phyloP scores from a whole-genome alignment of 352 stramenopile genomes.

The Globisporangium ultimum region DNA sequence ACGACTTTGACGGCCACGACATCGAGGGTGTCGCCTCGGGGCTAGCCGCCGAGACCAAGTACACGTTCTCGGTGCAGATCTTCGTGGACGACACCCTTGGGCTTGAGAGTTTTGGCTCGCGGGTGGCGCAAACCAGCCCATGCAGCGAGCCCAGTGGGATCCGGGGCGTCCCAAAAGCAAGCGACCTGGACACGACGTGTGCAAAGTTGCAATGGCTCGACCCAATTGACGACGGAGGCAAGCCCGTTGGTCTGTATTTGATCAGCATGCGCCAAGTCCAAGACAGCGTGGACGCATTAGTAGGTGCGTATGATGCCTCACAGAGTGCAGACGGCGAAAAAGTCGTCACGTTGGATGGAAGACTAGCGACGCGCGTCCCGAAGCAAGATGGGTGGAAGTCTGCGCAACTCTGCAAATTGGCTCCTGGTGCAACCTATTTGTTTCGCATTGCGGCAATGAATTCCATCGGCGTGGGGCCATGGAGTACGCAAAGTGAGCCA shows the following conservation, averaged over 20 bases:
- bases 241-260: conserved; percentile 38
- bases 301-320: conserved; percentile 10
- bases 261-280: conserved; percentile 22
- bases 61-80: conserved; percentile 71
- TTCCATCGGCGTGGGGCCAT: conserved; percentile 42
- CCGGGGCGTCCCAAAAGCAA: conserved; percentile 34
- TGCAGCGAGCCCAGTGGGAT: conserved; percentile 36
- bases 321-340: conserved; percentile 7
- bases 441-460: conserved; percentile 72
- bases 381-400: conserved; percentile 21
- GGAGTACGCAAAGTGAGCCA: conserved; percentile 41
- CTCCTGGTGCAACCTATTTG: conserved; percentile 35
- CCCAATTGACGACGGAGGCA: conserved; percentile 50
- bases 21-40: conserved; percentile 56
- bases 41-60: conserved; percentile 51
- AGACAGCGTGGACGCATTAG: conserved; percentile 5
- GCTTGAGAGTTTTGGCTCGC: conserved; percentile 48
- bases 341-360: conserved; percentile 11
- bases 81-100: conserved; percentile 53
- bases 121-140: conserved; percentile 33
- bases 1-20: conserved; percentile 76
- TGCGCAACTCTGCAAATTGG: conserved; percentile 40
- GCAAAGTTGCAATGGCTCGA: conserved; percentile 55
- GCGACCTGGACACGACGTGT: conserved; percentile 20
- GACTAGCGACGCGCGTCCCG: not conserved